Base-by-base conservation (phyloP, 305 asterid species). In the Plantago rigida region DNA sequence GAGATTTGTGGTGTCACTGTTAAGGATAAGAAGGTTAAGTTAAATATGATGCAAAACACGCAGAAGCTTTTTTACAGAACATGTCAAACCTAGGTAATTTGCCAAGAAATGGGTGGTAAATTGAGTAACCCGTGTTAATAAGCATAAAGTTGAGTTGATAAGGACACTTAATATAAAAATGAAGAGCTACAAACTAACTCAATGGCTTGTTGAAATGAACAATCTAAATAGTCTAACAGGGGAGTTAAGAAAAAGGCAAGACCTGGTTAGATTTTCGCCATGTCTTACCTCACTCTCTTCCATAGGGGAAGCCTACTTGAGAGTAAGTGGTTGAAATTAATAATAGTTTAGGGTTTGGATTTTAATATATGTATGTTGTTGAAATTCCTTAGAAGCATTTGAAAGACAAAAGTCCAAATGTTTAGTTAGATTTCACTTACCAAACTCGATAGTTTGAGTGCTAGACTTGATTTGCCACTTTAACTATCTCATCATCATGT, bases 341-440 rank as follows among this genome's bases (percentile, higher is more conserved):
- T 36, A 36, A 36, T n/a, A 34, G 3, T 12, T 52, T 52, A 36
- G 44, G 2, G 9, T 36, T 36, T 36, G 44, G 44, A 36, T 10
- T 52, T 48, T 9, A 3, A 26, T 53, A 26, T 26, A 0, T 24
- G 12, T 31, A 31, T 10, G 3, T 62, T 51, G 29, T 39, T 54
- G 47, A 46, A 52, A 45, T 46, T 28, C 50, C 14, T 9, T 9
- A 3, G 13, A 51, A n/a, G 11, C 51, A 17, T 26, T 51, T 26
- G 41, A 65, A 34, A 52, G 2, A 13, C 26, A 24, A 54, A 60
- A 14, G 56, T 62, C 58, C 67, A 53, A 47, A n/a, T 65, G 62
- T 71, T 36, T 17, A 47, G 60, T 71, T 66, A 57, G 72, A 66
- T 61, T 60, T 66, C 51, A 71, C 72, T 66, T 56, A 66, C 69